Conservation (phyloP, 1,284 basidiomycete genomes). For the Serendipita sp. region DNA sequence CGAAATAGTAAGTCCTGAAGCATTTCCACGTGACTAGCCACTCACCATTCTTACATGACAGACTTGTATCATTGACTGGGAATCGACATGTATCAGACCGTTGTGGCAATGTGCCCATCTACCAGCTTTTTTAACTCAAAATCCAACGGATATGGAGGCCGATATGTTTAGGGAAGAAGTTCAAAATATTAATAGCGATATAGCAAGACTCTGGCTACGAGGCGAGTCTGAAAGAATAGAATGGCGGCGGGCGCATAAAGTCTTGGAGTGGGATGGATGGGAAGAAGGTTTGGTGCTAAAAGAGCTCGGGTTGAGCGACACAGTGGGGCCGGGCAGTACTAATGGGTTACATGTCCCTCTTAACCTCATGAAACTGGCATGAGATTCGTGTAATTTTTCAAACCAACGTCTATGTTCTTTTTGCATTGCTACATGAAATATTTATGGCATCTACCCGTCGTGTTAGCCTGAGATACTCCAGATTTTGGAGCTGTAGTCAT, state of each 20-base stretch:
- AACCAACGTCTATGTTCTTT: neutral
- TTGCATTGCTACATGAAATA: neutral
- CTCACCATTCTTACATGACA: constrained; percentile 19
- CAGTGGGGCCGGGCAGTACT: neutral
- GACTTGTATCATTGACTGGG: constrained; percentile 77
- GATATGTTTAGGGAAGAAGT: constrained; percentile 49
- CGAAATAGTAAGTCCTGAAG: constrained; percentile 41
- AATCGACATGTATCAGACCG: constrained; percentile 66
- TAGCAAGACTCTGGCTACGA: constrained; percentile 45
- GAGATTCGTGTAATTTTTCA: neutral
- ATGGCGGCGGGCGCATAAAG: constrained; percentile 58
- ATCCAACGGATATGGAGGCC: constrained; percentile 24
- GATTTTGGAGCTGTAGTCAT: constrained; percentile 59
- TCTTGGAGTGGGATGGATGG: constrained; percentile 75
- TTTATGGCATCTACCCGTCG: neutral
- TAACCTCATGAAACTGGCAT: neutral
- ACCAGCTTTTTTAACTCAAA: constrained; percentile 58
- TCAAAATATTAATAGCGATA: constrained; percentile 12
- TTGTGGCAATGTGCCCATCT: constrained; percentile 70
- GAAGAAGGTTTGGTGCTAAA: constrained; percentile 53
- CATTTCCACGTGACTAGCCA: neutral
- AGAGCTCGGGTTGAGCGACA: neutral
- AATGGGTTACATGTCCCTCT: neutral
- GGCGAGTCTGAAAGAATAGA: constrained; percentile 49
- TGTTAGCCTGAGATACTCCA: constrained; percentile 33